These are phyloP conservation scores for Pterocarpus macrocarpus DNA, from an alignment of 306 rosid genomes.

Conservation along the genomic window DNA sequence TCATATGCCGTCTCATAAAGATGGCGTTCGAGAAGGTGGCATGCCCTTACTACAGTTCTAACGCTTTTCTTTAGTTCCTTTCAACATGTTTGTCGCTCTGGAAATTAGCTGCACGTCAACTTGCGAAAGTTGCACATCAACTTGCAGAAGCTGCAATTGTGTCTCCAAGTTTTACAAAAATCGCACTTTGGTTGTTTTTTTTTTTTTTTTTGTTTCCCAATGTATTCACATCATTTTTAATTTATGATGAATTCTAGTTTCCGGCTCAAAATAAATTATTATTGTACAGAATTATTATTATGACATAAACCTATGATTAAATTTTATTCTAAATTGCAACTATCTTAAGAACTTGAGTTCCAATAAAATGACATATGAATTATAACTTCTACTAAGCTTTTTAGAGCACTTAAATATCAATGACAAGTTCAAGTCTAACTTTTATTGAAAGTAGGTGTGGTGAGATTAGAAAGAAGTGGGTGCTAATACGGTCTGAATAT, in stretches of 20 bases:
- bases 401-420: not conserved
- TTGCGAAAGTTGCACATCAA: too few relatives aligned
- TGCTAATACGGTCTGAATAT: not conserved
- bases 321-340: too few relatives aligned
- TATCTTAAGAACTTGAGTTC: not conserved
- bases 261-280: not conserved
- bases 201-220: not conserved
- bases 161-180: not conserved
- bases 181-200: not conserved
- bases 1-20: not conserved
- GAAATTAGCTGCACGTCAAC: conserved; percentile 15
- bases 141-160: not conserved
- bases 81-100: not conserved
- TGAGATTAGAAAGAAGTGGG: not conserved
- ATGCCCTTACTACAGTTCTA: not conserved
- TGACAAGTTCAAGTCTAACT: not conserved
- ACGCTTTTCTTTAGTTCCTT: not conserved
- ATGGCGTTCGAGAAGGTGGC: not conserved
- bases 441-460: not conserved
- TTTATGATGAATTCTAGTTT: not conserved
- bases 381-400: not conserved
- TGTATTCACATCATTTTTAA: too few relatives aligned
- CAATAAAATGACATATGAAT: not conserved
- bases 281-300: too few relatives aligned
- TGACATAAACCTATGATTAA: too few relatives aligned